Conservation (phyloP, 176 grass and related monocot species). For the Eleusine coracana region DNA sequence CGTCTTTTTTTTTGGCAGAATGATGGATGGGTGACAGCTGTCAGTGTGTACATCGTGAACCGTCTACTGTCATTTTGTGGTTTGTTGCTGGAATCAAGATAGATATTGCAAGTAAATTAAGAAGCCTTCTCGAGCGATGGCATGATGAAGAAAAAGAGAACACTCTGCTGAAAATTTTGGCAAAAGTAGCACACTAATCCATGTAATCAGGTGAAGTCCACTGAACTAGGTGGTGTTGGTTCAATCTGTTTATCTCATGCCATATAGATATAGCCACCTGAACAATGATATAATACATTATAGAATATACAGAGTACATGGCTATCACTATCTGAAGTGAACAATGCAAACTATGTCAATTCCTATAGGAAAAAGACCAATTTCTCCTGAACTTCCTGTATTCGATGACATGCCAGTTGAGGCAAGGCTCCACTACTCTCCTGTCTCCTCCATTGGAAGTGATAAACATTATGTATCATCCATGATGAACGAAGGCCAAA, state of each 20-base stretch:
- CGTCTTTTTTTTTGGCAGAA: constrained; percentile 25
- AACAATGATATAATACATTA: background rate
- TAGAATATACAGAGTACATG: background rate
- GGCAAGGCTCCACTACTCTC: background rate
- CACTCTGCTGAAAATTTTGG: background rate
- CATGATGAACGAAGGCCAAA: background rate
- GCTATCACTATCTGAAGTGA: background rate
- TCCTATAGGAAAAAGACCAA: background rate
- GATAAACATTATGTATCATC: background rate
- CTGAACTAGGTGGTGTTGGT: background rate
- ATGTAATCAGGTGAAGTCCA: constrained; percentile 29
- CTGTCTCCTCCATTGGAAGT: constrained; percentile 23
- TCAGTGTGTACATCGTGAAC: background rate
- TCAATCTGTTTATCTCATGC: constrained; percentile 24
- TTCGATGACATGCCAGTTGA: background rate
- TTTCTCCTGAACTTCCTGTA: constrained; percentile 6
- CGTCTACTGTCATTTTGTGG: background rate
- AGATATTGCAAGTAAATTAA: background rate
- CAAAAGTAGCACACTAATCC: background rate
- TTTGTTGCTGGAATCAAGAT: background rate
- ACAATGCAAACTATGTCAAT: background rate
- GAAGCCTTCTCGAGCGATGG: background rate
- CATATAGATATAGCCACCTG: background rate
- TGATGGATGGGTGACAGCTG: background rate
- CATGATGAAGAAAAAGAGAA: background rate